Base-by-base conservation (phyloP, 371 early-diverging fungal species). In the Apophysomyces variabilis region DNA sequence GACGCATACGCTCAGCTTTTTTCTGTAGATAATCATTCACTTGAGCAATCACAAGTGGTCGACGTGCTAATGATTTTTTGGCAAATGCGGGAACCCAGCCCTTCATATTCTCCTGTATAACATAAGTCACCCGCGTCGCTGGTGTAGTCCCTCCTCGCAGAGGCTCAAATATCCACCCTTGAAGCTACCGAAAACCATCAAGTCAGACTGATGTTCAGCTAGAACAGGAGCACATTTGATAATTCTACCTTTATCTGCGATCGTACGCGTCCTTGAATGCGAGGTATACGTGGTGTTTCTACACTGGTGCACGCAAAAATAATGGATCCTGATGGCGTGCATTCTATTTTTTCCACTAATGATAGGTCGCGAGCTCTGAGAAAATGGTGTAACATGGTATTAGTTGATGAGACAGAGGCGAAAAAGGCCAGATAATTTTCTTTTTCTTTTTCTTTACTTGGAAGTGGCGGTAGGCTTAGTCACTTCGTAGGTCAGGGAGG, bases 151-250 rank as follows among this genome's bases (percentile, higher is more conserved):
- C 70, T 11, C 79, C 77, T 21, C 80, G 79, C 38, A 85, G 38
- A 9, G 89, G 89, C 58, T 89, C 84, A 36, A 89, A 68, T 54
- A 91, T 85, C 90, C 90, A 91, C 16, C 91, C 91, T 78, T 80
- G 83, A 12, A 79, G 64, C 79, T 78, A 45, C 6, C 7, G 37
- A 9, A 44, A 41, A 61, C 12, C 18, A 56, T n/a, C 12, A 35
- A 3, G 39, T 44, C 38, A 59, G 35, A 57, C 32, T 26, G 32
- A 12, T 37, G 14, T n/a, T 46, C 56, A 21, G 8, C 46, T 47
- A 44, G 12, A 12, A 39, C 35, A 58, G 14, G 37, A 13, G n/a
- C n/a, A 35, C 12, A 5, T 13, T 47, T 39, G 57, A 32, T 37
- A 67, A 26, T 35, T 36, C 76, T 59, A 87, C 86, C 69, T 82